These are phyloP conservation scores for Tephrocybe sp. DNA, from an alignment of 768 basidiomycete genomes.

Conservation along the genomic window DNA sequence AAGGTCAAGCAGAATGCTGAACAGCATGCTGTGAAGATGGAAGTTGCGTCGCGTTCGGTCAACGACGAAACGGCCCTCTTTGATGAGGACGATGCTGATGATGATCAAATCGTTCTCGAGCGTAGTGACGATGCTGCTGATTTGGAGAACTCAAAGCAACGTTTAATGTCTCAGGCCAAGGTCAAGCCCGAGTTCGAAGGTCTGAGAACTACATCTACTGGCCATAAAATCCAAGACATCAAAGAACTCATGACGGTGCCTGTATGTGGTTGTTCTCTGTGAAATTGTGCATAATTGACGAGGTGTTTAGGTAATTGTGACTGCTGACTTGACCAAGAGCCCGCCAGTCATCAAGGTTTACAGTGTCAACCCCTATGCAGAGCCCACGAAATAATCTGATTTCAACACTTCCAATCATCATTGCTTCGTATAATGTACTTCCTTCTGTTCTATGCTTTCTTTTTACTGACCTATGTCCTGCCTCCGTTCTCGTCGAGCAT, in stretches of 20 bases:
- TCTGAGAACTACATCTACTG: constrained; percentile 62
- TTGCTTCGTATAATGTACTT: constrained; percentile 26
- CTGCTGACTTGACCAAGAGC: constrained; percentile 92
- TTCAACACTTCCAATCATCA: constrained; percentile 2
- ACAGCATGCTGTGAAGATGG: constrained; percentile 89
- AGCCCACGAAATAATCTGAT: constrained; percentile 41
- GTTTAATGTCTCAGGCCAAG: constrained; percentile 73
- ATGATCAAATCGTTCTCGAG: constrained; percentile 65
- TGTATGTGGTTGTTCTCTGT: constrained; percentile 42
- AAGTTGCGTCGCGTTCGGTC: constrained; percentile 79
- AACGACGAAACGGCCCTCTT: constrained; percentile 88
- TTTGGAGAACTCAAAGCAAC: constrained; percentile 71
- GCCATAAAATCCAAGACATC: constrained; percentile 97
- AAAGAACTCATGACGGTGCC: constrained; percentile 91
- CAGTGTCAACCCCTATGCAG: constrained; percentile 89
- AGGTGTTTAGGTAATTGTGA: constrained; percentile 76
- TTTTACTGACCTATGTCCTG: constrained; percentile 16
- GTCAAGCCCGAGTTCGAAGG: constrained; percentile 82
- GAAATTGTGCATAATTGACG: constrained; percentile 4
- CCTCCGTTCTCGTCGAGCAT: constrained; percentile 8
- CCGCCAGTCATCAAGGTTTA: constrained; percentile 97
- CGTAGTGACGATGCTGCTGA: constrained; percentile 24
- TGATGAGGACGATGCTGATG: constrained; percentile 82
- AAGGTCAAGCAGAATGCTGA: constrained; percentile 93
- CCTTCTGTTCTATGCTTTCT: constrained; percentile 20